Conservation (phyloP, 805 yeast species). For the Starmerella asiatica region DNA sequence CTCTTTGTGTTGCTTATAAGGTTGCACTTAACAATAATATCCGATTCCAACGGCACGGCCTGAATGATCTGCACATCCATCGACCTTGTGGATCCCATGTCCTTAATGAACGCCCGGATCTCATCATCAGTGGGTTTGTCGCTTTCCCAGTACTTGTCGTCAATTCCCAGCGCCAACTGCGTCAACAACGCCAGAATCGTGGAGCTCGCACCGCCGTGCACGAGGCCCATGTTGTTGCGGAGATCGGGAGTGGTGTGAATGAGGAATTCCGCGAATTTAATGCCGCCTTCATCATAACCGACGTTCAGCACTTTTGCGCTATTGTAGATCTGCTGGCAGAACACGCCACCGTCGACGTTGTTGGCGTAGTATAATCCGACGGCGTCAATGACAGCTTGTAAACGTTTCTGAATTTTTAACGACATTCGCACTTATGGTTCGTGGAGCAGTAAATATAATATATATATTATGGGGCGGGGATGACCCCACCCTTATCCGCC, state of each 20-base stretch:
- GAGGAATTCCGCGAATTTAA: constrained; percentile 16
- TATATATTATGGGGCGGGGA: no score
- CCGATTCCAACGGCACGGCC: constrained; percentile 22
- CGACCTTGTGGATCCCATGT: constrained; percentile 23
- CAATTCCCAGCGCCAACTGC: constrained; percentile 20
- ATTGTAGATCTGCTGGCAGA: constrained; percentile 15
- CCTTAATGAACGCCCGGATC: constrained; percentile 7
- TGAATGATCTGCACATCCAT: constrained; percentile 22
- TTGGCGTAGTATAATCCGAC: constrained; percentile 4
- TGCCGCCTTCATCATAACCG: constrained; percentile 10
- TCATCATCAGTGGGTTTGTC: constrained; percentile 15
- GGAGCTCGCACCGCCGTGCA: constrained; percentile 28
- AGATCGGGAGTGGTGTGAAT: constrained; percentile 17
- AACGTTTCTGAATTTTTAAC: neutral
- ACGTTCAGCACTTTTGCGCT: constrained; percentile 8
- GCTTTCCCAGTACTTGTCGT: constrained; percentile 20
- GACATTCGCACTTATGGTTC: no score
- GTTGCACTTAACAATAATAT: constrained; percentile 18
- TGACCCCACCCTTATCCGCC: no score
- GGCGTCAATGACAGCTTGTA: constrained; percentile 8
- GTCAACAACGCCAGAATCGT: constrained; percentile 22
- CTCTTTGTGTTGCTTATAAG: constrained; percentile 22
- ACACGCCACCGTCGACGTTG: constrained; percentile 8
- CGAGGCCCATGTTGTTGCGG: constrained; percentile 20
- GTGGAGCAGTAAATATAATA: no score